Conservation (phyloP, 2,329 filamentous ascomycete genomes). For the Didymella pinodella region DNA sequence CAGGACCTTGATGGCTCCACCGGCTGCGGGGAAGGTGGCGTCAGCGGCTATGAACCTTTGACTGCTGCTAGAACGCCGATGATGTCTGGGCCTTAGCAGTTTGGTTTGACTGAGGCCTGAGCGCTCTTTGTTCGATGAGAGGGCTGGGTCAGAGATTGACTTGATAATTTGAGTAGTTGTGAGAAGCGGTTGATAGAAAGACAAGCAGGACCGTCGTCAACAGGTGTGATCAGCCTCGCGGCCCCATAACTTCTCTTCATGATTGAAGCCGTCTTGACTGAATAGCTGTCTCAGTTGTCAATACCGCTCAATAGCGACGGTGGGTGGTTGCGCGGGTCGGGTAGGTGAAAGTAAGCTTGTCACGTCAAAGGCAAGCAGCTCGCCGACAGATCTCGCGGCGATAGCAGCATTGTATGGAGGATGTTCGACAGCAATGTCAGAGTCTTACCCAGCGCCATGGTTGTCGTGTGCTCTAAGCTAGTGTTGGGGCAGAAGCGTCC, state of each 20-base stretch:
- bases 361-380: conserved; percentile 5
- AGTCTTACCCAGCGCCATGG: conserved; percentile 13
- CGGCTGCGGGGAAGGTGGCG: neutral
- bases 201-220: neutral
- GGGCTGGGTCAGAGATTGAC: neutral
- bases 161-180: neutral
- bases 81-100: neutral
- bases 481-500: neutral
- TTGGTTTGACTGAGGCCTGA: neutral
- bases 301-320: conserved; percentile 36
- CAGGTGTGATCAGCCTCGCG: neutral
- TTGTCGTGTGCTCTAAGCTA: conserved; percentile 1
- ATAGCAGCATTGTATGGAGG: conserved; percentile 10
- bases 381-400: conserved; percentile 8
- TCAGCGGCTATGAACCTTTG: neutral
- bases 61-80: neutral
- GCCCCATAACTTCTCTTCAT: neutral
- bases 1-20: conserved; percentile 1
- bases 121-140: neutral
- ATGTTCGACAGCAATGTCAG: conserved; percentile 2
- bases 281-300: conserved; percentile 32
- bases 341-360: conserved; percentile 25
- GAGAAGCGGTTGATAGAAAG: neutral
- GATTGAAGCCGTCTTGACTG: neutral
- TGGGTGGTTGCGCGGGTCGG: conserved; percentile 20